Evolutionary conservation across 805 yeast species (phyloP).

Genomic region (Grigorovia yakushimaensis): DNA sequence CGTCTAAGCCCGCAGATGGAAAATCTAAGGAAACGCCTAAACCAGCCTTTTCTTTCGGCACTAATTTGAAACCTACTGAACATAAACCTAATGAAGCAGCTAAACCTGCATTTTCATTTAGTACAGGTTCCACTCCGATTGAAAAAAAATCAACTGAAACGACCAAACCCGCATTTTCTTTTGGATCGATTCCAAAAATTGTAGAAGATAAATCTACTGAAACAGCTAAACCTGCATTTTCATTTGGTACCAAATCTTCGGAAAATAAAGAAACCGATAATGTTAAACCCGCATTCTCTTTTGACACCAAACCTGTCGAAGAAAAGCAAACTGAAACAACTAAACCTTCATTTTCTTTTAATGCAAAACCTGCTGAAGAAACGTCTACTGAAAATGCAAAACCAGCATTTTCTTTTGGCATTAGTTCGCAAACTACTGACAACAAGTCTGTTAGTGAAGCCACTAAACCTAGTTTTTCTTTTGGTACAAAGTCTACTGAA

Average conservation of each 20-base stretch:
- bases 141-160: background rate
- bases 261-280: background rate
- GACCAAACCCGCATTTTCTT: slow-evolving; percentile 3
- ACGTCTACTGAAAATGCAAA: slow-evolving; percentile 1
- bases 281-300: slow-evolving; percentile 2
- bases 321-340: background rate
- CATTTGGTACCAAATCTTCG: slow-evolving; percentile 3
- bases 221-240: slow-evolving; percentile 5
- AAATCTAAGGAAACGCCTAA: background rate
- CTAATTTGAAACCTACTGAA: background rate
- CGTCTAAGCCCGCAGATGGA: background rate
- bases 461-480: no score
- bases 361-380: background rate
- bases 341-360: slow-evolving; percentile 1
- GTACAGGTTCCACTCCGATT: background rate
- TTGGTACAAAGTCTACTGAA: no score
- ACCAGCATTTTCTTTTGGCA: slow-evolving; percentile 9
- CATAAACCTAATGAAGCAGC: background rate
- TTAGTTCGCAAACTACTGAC: background rate
- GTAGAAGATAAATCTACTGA: background rate
- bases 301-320: background rate
- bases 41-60: slow-evolving; percentile 4
- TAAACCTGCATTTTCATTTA: slow-evolving; percentile 9
- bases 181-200: background rate
- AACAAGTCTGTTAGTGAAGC: background rate